These are phyloP conservation scores for Lineolata rhizophorae DNA, from an alignment of 495 filamentous ascomycete species.

Conservation along the genomic window DNA sequence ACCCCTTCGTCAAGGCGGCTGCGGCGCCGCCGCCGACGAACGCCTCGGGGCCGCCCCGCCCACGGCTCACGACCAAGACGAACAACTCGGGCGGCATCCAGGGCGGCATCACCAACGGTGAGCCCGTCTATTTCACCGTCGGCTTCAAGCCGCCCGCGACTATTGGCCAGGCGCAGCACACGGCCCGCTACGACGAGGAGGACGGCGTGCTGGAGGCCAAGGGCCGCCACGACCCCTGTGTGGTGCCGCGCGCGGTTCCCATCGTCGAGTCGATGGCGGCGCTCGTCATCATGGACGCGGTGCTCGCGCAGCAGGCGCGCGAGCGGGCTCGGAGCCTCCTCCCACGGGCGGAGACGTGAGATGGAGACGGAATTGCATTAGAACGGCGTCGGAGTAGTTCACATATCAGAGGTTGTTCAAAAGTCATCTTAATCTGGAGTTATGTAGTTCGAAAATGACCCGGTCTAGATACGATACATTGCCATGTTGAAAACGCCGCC, in stretches of 20 bases:
- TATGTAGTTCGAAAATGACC: no score
- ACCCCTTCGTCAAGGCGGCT: conserved; percentile 50
- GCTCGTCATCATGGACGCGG: conserved; percentile 76
- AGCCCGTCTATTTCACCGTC: conserved; percentile 83
- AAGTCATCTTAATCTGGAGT: no score
- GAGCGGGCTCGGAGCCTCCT: no score
- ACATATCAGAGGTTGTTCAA: no score
- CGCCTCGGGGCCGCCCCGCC: conserved; percentile 15
- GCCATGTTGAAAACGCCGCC: no score
- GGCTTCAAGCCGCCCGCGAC: conserved; percentile 94
- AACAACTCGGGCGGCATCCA: conserved; percentile 96
- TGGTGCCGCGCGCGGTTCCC: conserved; percentile 80
- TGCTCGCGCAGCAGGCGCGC: conserved; percentile 70
- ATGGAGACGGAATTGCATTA: no score
- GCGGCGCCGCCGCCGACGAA: conserved; percentile 9
- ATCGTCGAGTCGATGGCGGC: conserved; percentile 96
- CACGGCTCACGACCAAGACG: conserved; percentile 61
- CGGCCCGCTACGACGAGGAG: conserved; percentile 49
- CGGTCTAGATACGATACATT: no score
- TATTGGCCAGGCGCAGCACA: conserved; percentile 78
- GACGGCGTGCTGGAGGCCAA: conserved; percentile 77
- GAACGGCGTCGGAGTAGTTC: no score
- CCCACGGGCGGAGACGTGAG: no score
- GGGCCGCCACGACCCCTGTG: conserved; percentile 89
- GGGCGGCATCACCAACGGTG: conserved; percentile 90